Percentiles rank a stretch among this genome's conserved stretches.
Evolutionary conservation across 495 filamentous ascomycete species (phyloP).

Genomic region (Aspergillus sclerotioniger): DNA sequence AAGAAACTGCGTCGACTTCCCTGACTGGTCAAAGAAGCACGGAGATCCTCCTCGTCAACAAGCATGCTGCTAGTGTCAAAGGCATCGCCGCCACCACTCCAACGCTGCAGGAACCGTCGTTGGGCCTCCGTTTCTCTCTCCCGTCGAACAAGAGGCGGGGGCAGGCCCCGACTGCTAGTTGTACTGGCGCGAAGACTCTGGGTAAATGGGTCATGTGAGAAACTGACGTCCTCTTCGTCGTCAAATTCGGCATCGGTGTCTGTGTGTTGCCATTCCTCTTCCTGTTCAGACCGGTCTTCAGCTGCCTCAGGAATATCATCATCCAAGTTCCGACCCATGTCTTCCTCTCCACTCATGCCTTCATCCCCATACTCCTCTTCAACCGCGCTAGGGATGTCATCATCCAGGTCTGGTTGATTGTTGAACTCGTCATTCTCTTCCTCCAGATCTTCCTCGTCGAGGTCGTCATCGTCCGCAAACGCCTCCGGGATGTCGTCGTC

Average conservation of each 20-base stretch:
- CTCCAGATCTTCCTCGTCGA: slow-evolving; percentile 33
- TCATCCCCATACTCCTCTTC: slow-evolving; percentile 31
- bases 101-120: slow-evolving; percentile 43
- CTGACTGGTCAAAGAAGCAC: slow-evolving; percentile 43
- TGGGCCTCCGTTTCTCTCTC: slow-evolving; percentile 43
- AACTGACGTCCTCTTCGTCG: slow-evolving; percentile 36
- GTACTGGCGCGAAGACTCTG: slow-evolving; percentile 41
- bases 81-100: slow-evolving; percentile 46
- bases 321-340: slow-evolving; percentile 37
- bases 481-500: slow-evolving; percentile 53
- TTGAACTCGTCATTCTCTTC: slow-evolving; percentile 36
- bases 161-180: slow-evolving; percentile 35
- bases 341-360: slow-evolving; percentile 25
- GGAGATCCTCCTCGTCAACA: slow-evolving; percentile 42
- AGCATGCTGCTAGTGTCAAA: slow-evolving; percentile 43
- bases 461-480: slow-evolving; percentile 46
- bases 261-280: slow-evolving; percentile 65
- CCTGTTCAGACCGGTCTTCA: slow-evolving; percentile 29
- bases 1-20: slow-evolving; percentile 38
- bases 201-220: slow-evolving; percentile 25
- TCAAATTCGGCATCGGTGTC: slow-evolving; percentile 75
- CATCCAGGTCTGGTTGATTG: slow-evolving; percentile 44
- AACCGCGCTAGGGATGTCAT: slow-evolving; percentile 38
- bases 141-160: slow-evolving; percentile 23
- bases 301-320: slow-evolving; percentile 45